phyloP scores from a whole-genome alignment of 495 filamentous ascomycete species.

The Neurospora sp. region DNA sequence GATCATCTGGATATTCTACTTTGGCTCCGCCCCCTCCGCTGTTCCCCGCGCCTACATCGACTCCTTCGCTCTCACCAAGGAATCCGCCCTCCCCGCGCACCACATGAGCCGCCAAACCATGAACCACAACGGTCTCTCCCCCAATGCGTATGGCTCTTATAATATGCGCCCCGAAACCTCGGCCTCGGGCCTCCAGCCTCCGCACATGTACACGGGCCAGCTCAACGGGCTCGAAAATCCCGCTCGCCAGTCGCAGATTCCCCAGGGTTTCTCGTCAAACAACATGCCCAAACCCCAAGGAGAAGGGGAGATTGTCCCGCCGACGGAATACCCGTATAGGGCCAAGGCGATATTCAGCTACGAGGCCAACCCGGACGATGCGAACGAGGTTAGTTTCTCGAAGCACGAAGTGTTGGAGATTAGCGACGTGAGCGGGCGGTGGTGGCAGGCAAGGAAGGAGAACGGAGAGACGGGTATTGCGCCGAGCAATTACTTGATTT shows the following conservation, averaged over 20 bases:
- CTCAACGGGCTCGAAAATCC: slow-evolving; percentile 94
- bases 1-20: slow-evolving; percentile 99
- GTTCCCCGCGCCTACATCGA: slow-evolving; percentile 84
- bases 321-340: slow-evolving; percentile 91
- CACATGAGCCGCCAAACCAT: slow-evolving; percentile 54
- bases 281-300: slow-evolving; percentile 22
- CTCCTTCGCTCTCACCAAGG: slow-evolving; percentile 90
- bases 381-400: slow-evolving; percentile 93
- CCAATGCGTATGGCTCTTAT: slow-evolving; percentile 30
- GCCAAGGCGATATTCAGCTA: slow-evolving; percentile 99
- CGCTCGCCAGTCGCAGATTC: slow-evolving; percentile 63
- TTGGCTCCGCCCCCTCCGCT: slow-evolving; percentile 85
- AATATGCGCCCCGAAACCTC: slow-evolving; percentile 67
- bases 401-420: slow-evolving; percentile 97
- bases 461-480: slow-evolving; percentile 95
- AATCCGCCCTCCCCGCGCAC: slow-evolving; percentile 34
- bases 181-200: slow-evolving; percentile 54
- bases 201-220: slow-evolving; percentile 96
- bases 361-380: slow-evolving; percentile 92
- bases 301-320: slow-evolving; percentile 59
- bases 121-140: slow-evolving; percentile 25
- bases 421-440: slow-evolving; percentile 90
- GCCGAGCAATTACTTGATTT: slow-evolving; percentile 93
- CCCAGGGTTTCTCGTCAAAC: slow-evolving; percentile 21
- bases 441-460: slow-evolving; percentile 97